These are phyloP conservation scores for Starmera quercuum DNA, from an alignment of 805 yeast species.

Conservation along the genomic window DNA sequence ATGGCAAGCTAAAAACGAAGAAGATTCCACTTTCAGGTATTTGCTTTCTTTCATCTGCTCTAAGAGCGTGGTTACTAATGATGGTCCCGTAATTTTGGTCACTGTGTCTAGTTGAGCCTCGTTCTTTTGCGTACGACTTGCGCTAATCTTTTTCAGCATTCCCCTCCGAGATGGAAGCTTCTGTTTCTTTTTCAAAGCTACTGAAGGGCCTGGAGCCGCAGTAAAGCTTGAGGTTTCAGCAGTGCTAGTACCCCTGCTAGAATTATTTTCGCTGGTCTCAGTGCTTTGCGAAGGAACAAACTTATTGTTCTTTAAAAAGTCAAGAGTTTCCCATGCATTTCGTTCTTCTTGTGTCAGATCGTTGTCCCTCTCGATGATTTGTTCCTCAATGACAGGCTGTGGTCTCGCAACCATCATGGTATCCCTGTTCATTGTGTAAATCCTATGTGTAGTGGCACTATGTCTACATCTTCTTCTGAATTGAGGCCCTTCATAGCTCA, in stretches of 20 bases:
- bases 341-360: constrained; percentile 14
- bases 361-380: constrained; percentile 6
- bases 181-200: constrained; percentile 7
- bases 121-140: not conserved
- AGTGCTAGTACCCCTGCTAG: not conserved
- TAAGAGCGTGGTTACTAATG: constrained; percentile 11
- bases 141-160: not conserved
- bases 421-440: not conserved
- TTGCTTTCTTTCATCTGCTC: constrained; percentile 11
- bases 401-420: not conserved
- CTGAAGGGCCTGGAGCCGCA: not conserved
- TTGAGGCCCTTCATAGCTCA: constrained; percentile 10
- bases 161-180: constrained; percentile 16
- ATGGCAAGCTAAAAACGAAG: too few relatives aligned
- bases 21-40: too few relatives aligned
- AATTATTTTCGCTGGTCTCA: not conserved
- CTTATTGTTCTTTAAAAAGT: constrained; percentile 8
- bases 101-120: not conserved
- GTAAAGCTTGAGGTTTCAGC: not conserved
- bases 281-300: not conserved
- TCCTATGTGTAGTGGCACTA: constrained; percentile 20
- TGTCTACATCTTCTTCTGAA: constrained; percentile 17
- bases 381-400: constrained; percentile 3
- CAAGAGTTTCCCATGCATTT: constrained; percentile 17
- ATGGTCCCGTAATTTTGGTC: constrained; percentile 1